Conservation (phyloP, 73 alveolate genomes). For the Symbiodinium natans region DNA sequence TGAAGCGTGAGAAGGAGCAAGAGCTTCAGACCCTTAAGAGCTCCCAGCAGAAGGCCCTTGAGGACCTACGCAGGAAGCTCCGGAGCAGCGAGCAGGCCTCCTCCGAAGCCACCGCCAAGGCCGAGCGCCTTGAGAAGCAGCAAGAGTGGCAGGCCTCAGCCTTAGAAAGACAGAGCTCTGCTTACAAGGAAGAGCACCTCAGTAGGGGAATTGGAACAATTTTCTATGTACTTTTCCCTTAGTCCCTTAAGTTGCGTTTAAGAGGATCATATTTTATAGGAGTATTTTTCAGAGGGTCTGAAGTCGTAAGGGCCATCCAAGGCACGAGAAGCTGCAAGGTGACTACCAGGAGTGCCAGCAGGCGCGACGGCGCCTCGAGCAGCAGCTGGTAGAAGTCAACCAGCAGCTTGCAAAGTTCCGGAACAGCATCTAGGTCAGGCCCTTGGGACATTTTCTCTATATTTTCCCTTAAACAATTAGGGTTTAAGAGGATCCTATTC, state of each 20-base stretch:
- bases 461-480: too few species aligned
- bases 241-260: too few species aligned
- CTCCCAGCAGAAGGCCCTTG: constrained; percentile 47
- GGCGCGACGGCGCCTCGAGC: constrained; percentile 51
- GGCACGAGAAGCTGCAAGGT: constrained; percentile 19
- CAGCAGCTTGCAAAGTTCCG: constrained; percentile 18
- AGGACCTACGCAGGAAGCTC: constrained; percentile 56
- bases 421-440: too few species aligned
- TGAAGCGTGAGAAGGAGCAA: constrained; percentile 65
- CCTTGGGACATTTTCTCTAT: too few species aligned
- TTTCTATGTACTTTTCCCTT: too few species aligned
- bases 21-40: background rate
- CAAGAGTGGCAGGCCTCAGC: constrained; percentile 89
- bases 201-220: too few species aligned
- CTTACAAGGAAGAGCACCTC: constrained; percentile 29
- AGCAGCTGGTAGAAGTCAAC: constrained; percentile 18
- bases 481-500: too few species aligned
- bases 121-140: constrained; percentile 23
- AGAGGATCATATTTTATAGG: too few species aligned
- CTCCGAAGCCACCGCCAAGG: constrained; percentile 70
- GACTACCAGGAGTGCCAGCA: constrained; percentile 66
- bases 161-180: constrained; percentile 56
- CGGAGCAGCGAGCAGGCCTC: constrained; percentile 42
- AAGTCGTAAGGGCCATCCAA: too few species aligned
- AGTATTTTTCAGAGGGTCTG: too few species aligned